Percentiles rank a stretch among this genome's conserved stretches.
These are phyloP conservation scores for Xanthoceras sorbifolium DNA, from an alignment of 345 rosid genomes.

Conservation along the genomic window DNA sequence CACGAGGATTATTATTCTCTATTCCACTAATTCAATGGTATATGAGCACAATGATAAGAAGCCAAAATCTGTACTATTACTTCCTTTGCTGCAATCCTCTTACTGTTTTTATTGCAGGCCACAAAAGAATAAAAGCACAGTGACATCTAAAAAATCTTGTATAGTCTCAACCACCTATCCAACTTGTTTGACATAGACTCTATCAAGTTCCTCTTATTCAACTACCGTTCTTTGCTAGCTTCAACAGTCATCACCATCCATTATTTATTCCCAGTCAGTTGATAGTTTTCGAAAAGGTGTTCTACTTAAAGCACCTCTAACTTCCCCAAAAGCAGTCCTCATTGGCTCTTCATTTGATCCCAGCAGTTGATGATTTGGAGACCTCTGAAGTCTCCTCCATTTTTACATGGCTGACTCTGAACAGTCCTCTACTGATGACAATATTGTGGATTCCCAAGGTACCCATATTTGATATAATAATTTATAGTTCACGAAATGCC, in stretches of 20 bases:
- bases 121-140: background rate
- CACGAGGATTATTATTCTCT: no score
- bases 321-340: background rate
- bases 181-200: background rate
- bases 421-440: constrained; percentile 47
- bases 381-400: constrained; percentile 2
- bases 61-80: background rate
- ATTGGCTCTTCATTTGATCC: background rate
- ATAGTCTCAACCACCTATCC: background rate
- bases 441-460: constrained; percentile 41
- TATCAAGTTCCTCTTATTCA: background rate
- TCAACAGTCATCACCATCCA: background rate
- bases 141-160: background rate
- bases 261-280: background rate
- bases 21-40: no score
- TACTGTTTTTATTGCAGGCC: background rate
- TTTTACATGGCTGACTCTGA: constrained; percentile 55
- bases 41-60: no score
- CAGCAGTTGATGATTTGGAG: background rate
- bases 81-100: background rate
- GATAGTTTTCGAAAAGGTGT: background rate
- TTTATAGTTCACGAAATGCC: background rate
- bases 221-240: background rate
- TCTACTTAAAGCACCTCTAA: background rate
- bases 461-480: background rate